Conservation (phyloP, 2,329 filamentous ascomycete species). For the Sporothrix euskadiensis region DNA sequence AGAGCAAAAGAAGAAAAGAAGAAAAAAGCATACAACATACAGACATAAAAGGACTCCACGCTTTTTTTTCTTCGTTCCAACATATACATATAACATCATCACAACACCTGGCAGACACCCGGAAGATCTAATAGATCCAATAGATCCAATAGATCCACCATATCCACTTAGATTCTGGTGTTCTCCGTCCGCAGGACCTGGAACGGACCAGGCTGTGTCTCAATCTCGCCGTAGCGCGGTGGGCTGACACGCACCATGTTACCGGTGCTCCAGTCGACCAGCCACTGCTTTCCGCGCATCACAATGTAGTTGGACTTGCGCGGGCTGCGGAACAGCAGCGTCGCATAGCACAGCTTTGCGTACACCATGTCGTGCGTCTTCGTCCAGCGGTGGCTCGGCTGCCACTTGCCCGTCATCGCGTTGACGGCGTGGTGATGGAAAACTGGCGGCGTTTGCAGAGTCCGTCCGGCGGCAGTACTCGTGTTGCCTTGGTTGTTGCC, state of each 20-base stretch:
- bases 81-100: slow-evolving; percentile 4
- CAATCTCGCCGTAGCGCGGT: slow-evolving; percentile 50
- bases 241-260: slow-evolving; percentile 56
- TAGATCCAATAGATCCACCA: neutral
- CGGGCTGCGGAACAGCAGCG: slow-evolving; percentile 57
- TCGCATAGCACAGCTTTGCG: slow-evolving; percentile 61
- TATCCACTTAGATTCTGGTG: slow-evolving; percentile 42
- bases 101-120: neutral
- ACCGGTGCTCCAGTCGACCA: slow-evolving; percentile 60
- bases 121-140: neutral
- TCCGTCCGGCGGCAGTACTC: slow-evolving; percentile 24
- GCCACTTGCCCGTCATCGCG: slow-evolving; percentile 57
- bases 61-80: slow-evolving; percentile 6
- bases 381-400: slow-evolving; percentile 57
- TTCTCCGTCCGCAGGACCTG: slow-evolving; percentile 54
- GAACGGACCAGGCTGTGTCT: slow-evolving; percentile 51
- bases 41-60: neutral
- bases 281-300: slow-evolving; percentile 58
- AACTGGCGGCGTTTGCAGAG: slow-evolving; percentile 47
- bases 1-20: neutral
- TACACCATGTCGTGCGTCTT: slow-evolving; percentile 59
- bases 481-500: neutral
- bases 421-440: slow-evolving; percentile 50
- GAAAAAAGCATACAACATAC: neutral
- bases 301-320: slow-evolving; percentile 61